Base-by-base conservation (phyloP, 495 filamentous ascomycete genomes). In the Copromyces sp. region DNA sequence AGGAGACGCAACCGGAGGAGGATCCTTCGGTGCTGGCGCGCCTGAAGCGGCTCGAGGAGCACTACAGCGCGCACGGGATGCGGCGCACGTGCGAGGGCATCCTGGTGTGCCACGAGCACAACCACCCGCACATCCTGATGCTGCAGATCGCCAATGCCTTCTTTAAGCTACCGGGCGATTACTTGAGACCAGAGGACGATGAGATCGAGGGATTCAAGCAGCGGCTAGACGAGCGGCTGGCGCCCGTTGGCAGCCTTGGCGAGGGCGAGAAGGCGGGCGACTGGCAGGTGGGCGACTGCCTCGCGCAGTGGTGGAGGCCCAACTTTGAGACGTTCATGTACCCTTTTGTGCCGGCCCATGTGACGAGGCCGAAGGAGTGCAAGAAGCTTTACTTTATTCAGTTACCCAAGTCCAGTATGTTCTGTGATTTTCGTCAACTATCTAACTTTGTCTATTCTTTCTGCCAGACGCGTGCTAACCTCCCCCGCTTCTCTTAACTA, bases 271-370 rank as follows among this genome's bases (percentile, higher is more conserved):
- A 93, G 73, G 92, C 93, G 8, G 93, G 91, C 72, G 93, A 96
- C 75, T 99, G 95, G 95, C 87, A 96, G 78, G 91, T 99, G 79
- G 92, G 91, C 72, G 94, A 98, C 77, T 96, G 94, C 4, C 87
- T 99, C 68, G 95, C 95, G 44, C 94, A 97, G 83, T 99, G 96
- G 95, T 99, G 94, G 94, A 86, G 95, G 38, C 95, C 95, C 53
- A 98, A 97, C 83, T 97, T 98, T 78, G 95, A 99, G 85, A 99
- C 95, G 1, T 98, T 98, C 85, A 98, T 98, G 95, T 99, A 99
- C 81, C 95, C 95, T 1, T 99, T 97, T 82, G 89, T 97, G 61
- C 95, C 95, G 8, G 92, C 94, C 20, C 95, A 99, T 81, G 92
- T 97, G 72, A 97, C 95, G 9, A 87, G 96, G 53, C 95, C 95